Conservation (phyloP, 1,284 basidiomycete species). For the Ustilago xerochloae region DNA sequence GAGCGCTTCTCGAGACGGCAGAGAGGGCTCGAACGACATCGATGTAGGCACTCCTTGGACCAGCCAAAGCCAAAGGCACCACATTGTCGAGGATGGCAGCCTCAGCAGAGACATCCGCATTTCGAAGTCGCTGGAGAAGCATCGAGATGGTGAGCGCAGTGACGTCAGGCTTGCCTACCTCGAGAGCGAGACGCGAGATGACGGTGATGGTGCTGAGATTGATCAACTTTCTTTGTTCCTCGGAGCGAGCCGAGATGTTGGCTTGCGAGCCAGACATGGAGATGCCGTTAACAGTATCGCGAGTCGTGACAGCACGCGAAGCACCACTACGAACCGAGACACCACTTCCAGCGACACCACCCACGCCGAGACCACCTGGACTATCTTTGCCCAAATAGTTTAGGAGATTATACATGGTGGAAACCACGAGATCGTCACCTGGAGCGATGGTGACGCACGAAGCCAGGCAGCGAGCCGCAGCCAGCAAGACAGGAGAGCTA, state of each 20-base stretch:
- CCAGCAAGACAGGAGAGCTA: constrained; percentile 81
- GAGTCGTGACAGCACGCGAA: constrained; percentile 48
- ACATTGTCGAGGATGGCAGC: constrained; percentile 90
- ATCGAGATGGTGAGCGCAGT: constrained; percentile 76
- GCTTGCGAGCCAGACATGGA: constrained; percentile 44
- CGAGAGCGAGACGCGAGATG: constrained; percentile 61
- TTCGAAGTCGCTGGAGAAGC: constrained; percentile 86
- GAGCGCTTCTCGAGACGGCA: constrained; percentile 81
- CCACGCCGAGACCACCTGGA: constrained; percentile 69
- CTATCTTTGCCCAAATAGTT: constrained; percentile 86
- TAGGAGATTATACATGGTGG: constrained; percentile 93
- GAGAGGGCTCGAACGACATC: constrained; percentile 89
- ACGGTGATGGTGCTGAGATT: constrained; percentile 83
- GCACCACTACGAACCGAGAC: constrained; percentile 72
- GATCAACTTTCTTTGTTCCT: constrained; percentile 84
- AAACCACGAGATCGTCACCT: constrained; percentile 90
- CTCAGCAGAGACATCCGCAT: constrained; percentile 85
- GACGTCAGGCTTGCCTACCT: constrained; percentile 56
- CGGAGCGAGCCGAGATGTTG: constrained; percentile 71
- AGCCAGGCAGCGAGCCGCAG: constrained; percentile 88
- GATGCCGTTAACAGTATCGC: constrained; percentile 41
- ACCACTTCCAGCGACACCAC: constrained; percentile 70
- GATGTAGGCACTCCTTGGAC: constrained; percentile 80
- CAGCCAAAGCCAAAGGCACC: constrained; percentile 85
- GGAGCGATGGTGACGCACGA: constrained; percentile 86